Base-by-base conservation (phyloP, 169 alveolate species). In the Plasmodium vinckei region DNA sequence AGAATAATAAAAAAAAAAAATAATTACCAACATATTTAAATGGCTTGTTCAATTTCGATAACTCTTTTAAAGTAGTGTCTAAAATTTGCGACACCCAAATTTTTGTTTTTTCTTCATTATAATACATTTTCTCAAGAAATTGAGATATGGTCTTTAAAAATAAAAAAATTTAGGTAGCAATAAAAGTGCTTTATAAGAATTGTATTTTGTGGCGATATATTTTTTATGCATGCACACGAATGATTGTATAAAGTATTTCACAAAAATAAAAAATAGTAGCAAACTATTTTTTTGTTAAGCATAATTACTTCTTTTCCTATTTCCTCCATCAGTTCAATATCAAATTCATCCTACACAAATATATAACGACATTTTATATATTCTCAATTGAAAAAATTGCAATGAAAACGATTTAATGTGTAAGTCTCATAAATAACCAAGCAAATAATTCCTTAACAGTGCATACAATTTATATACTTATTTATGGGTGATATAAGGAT, bases 51-150 rank as follows among this genome's bases (percentile, higher is more conserved):
- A 94, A 92, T 71, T 93, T 93, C 17, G 94, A 93, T 19, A 94
- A 87, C 65, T 94, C 97, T 87, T 94, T 94, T 39, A 94, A 77
- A 51, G 95, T 90, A 27, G 92, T 70, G 87, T 94, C 97, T 49
- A 93, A 69, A 65, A 94, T 93, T 69, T 94, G 94, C 67, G 87
- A 61, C 51, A 94, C 94, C 97, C 97, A 94, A 15, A 87, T 64
- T 63, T 87, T 92, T 42, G 94, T 95, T 71, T 94, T 94, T 33
- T 94, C 97, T 17, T 82, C 77, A 44, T 88, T 90, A 82, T 94
- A 94, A 46, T 79, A 82, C 61, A 77, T 87, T 77, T 89, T 92
- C 57, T 87, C 94, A 49, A 92, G 91, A 17, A 89, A 82, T 49
- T 79, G 92, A 10, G 90, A 73, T 49, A 92, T 92, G 39, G 94